These are phyloP conservation scores for Yarrowia porcina DNA, from an alignment of 805 yeast genomes.

Conservation along the genomic window DNA sequence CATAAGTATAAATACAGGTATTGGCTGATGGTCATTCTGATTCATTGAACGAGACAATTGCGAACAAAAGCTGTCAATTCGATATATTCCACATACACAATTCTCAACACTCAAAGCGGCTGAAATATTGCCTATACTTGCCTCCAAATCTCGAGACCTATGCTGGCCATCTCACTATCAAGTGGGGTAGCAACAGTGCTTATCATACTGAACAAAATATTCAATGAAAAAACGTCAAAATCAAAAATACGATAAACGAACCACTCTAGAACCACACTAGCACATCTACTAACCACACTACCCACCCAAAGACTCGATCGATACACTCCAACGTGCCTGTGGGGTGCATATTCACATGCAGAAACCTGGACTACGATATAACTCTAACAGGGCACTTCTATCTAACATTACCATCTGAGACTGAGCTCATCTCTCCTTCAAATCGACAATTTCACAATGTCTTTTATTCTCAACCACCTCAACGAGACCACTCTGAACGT, in stretches of 20 bases:
- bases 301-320: not conserved
- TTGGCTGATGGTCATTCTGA: no score
- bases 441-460: not conserved
- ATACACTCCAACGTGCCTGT: not conserved
- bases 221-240: not conserved
- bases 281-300: not conserved
- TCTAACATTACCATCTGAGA: not conserved
- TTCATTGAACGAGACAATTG: no score
- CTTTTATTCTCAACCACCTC: not conserved
- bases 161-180: not conserved
- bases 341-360: constrained; percentile 25
- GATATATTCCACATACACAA: no score
- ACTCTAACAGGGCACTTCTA: not conserved
- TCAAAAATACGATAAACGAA: no score
- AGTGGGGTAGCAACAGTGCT: not conserved
- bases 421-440: not conserved
- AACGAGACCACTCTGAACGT: not conserved
- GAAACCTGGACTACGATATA: constrained; percentile 1
- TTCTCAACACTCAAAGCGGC: no score
- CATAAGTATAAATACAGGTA: no score
- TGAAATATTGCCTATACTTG: no score
- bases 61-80: no score
- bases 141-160: no score
- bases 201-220: not conserved
- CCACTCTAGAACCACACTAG: not conserved